Conservation (phyloP, 371 early-diverging fungal genomes). For the Apophysomyces trapeziformis region DNA sequence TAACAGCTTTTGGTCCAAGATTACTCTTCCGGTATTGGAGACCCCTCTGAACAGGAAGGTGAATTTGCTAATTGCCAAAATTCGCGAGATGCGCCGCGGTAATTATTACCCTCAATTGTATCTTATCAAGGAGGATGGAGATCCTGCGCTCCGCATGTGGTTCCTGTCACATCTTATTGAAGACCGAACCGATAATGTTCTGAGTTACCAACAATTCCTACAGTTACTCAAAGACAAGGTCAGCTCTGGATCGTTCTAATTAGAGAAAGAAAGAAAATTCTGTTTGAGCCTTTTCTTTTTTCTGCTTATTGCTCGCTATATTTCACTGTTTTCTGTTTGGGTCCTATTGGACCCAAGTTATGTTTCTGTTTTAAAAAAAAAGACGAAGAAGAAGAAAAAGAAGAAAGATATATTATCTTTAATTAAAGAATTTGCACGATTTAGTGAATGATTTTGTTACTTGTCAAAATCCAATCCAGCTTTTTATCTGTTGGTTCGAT, state of each 20-base stretch:
- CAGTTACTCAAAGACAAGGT: slow-evolving; percentile 67
- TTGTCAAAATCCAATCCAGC: slow-evolving; percentile 41
- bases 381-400: not conserved
- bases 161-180: slow-evolving; percentile 89
- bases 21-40: slow-evolving; percentile 60
- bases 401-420: not conserved
- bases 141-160: slow-evolving; percentile 81
- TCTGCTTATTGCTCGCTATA: not conserved
- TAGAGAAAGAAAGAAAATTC: not conserved
- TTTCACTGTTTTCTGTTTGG: not conserved
- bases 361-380: not conserved
- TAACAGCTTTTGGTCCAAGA: not conserved
- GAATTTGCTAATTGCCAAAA: slow-evolving; percentile 61
- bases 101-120: slow-evolving; percentile 70
- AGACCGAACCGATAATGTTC: slow-evolving; percentile 83
- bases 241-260: slow-evolving; percentile 32
- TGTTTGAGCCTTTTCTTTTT: not conserved
- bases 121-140: slow-evolving; percentile 93
- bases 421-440: not conserved
- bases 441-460: slow-evolving; percentile 24
- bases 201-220: slow-evolving; percentile 87
- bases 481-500: slow-evolving; percentile 47
- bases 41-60: slow-evolving; percentile 62
- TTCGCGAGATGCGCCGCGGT: slow-evolving; percentile 61
- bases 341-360: not conserved